A percentile compares a stretch with the other conserved stretches of the same genome.
These are phyloP conservation scores for Neofusicoccum ribis DNA, from an alignment of 2,329 filamentous ascomycete genomes.

Conservation along the genomic window DNA sequence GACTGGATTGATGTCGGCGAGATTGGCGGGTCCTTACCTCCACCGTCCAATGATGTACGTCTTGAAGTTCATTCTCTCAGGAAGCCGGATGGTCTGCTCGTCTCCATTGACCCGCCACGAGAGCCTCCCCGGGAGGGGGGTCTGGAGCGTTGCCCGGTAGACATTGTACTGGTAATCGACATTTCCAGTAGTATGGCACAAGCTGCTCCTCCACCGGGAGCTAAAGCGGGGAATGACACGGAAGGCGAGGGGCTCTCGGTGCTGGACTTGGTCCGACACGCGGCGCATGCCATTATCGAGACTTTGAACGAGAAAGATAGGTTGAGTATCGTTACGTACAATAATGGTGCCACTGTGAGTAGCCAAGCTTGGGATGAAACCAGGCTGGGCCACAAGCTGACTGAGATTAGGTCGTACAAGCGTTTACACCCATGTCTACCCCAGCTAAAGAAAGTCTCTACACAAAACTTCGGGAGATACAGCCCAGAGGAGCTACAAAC, in stretches of 20 bases:
- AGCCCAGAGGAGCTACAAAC: conserved; percentile 49
- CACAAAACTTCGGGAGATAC: conserved; percentile 48
- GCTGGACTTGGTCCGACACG: conserved; percentile 62
- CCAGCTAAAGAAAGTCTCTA: conserved; percentile 47
- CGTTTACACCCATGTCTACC: conserved; percentile 19
- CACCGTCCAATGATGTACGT: background rate
- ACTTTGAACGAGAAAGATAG: conserved; percentile 57
- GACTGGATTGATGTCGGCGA: background rate
- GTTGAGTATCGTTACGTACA: conserved; percentile 60
- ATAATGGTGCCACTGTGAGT: conserved; percentile 38
- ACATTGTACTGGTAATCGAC: conserved; percentile 64
- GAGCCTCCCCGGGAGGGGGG: conserved; percentile 27
- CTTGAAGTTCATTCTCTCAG: conserved; percentile 17
- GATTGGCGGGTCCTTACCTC: too few relatives aligned
- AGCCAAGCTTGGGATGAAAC: too few relatives aligned
- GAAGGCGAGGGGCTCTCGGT: conserved; percentile 56
- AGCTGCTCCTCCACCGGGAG: conserved; percentile 48
- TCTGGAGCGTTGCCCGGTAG: conserved; percentile 50
- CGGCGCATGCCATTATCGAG: conserved; percentile 59
- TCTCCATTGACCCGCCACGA: conserved; percentile 50
- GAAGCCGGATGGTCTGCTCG: conserved; percentile 42
- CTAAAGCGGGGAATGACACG: conserved; percentile 26
- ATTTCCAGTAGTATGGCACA: conserved; percentile 59
- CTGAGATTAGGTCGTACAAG: background rate
- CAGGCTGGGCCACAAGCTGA: too few relatives aligned